Conservation (phyloP, 306 rosid genomes). For the Ammopiptanthus mongolicus region DNA sequence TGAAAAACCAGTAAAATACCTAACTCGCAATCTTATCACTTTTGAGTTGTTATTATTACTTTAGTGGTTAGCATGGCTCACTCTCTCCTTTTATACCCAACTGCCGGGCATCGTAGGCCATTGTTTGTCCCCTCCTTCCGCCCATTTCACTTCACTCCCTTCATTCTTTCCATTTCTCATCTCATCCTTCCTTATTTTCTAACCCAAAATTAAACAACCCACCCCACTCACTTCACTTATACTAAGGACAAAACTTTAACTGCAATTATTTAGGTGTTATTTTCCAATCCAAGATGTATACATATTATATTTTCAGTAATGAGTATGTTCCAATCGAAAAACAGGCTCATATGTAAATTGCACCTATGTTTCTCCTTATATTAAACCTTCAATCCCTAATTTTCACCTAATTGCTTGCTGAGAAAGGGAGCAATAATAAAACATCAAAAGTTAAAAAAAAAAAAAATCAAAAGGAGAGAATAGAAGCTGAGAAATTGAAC, state of each 20-base stretch:
- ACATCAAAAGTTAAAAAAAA: neutral
- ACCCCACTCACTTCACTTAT: too few relatives aligned
- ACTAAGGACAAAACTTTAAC: too few relatives aligned
- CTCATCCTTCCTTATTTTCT: too few relatives aligned
- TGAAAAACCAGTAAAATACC: conserved; percentile 63
- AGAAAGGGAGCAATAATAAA: neutral
- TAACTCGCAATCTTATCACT: conserved; percentile 58
- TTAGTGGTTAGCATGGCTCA: conserved; percentile 65
- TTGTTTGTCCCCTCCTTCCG: conserved; percentile 33
- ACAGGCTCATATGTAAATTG: too few relatives aligned
- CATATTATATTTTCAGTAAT: too few relatives aligned
- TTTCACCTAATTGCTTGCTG: conserved; percentile 5
- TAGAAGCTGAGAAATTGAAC: neutral
- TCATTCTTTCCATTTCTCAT: too few relatives aligned
- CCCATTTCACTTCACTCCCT: neutral
- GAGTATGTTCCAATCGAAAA: too few relatives aligned
- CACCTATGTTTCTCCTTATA: too few relatives aligned
- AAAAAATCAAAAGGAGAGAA: neutral
- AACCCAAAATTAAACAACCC: neutral
- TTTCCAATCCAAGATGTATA: too few relatives aligned
- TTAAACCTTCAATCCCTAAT: neutral
- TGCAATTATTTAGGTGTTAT: too few relatives aligned
- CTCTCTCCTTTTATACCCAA: conserved; percentile 36
- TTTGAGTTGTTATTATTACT: conserved; percentile 59
- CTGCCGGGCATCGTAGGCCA: conserved; percentile 57